Percentiles rank a stretch among this genome's conserved stretches.
Evolutionary conservation across 2,329 filamentous ascomycete species (phyloP).

Genomic region (Alternaria sp.): DNA sequence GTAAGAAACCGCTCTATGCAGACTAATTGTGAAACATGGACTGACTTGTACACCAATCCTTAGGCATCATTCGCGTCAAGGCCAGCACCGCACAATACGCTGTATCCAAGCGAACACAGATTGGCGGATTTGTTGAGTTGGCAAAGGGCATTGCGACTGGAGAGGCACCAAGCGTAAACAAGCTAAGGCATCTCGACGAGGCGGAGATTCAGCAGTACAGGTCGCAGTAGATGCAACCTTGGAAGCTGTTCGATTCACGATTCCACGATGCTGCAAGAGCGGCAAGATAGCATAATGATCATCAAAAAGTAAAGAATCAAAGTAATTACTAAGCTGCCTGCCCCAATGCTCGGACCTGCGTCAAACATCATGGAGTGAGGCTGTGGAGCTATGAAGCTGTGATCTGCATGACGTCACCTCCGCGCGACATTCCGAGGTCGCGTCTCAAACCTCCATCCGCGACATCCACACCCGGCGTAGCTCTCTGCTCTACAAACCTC

Average conservation of each 20-base stretch:
- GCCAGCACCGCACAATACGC: slow-evolving; percentile 77
- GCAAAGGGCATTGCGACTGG: slow-evolving; percentile 79
- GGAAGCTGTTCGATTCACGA: not conserved
- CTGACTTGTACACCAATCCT: too few relatives aligned
- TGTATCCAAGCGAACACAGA: slow-evolving; percentile 66
- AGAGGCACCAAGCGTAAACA: slow-evolving; percentile 75
- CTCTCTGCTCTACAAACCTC: not conserved
- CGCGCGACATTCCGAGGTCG: slow-evolving; percentile 15
- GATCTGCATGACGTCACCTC: slow-evolving; percentile 18
- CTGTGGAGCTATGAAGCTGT: not conserved
- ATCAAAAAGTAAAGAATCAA: not conserved
- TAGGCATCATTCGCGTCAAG: slow-evolving; percentile 75
- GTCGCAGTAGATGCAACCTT: slow-evolving; percentile 32
- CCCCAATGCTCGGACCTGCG: not conserved
- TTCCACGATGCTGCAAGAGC: not conserved
- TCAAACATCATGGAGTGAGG: too few relatives aligned
- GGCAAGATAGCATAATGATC: not conserved
- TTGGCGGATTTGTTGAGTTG: slow-evolving; percentile 73
- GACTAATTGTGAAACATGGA: too few relatives aligned
- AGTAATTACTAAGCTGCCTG: not conserved
- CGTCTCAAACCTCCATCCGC: slow-evolving; percentile 6
- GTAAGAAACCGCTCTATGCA: too few relatives aligned
- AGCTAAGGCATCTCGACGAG: slow-evolving; percentile 75
- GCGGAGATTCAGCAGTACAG: slow-evolving; percentile 48
- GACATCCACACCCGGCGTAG: not conserved